Conservation (phyloP, 345 rosid genomes). For the Populus davidiana region DNA sequence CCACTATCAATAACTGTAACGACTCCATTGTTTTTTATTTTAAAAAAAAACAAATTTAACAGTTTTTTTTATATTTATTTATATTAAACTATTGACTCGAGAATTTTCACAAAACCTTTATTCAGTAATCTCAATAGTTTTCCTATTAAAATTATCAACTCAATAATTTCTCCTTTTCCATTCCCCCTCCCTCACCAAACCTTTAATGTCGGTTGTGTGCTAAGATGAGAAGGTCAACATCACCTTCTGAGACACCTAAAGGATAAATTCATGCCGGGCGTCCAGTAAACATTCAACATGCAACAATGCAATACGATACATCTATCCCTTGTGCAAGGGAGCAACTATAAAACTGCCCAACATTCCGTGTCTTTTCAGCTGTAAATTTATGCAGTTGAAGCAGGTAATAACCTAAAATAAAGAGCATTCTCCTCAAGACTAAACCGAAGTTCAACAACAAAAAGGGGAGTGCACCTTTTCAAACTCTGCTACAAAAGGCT, state of each 20-base stretch:
- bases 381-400: conserved; percentile 19
- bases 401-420: conserved; percentile 14
- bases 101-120: no score
- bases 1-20: no score
- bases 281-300: not conserved
- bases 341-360: conserved; percentile 14
- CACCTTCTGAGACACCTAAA: not conserved
- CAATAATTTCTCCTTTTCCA: no score
- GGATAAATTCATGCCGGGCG: not conserved
- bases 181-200: no score
- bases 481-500: conserved; percentile 31
- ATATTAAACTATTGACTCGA: no score
- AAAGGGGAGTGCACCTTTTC: conserved; percentile 17
- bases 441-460: conserved; percentile 19
- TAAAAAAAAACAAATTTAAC: no score
- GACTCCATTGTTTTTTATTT: no score
- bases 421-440: conserved; percentile 24
- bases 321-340: conserved; percentile 18
- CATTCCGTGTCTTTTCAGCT: conserved; percentile 17
- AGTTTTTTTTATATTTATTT: no score
- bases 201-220: no score
- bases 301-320: conserved; percentile 13
- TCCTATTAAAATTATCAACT: no score
- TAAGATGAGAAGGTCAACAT: not conserved
- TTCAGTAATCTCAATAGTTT: no score